Base-by-base conservation (phyloP, 495 filamentous ascomycete species). In the Aspergillus sclerotioniger region DNA sequence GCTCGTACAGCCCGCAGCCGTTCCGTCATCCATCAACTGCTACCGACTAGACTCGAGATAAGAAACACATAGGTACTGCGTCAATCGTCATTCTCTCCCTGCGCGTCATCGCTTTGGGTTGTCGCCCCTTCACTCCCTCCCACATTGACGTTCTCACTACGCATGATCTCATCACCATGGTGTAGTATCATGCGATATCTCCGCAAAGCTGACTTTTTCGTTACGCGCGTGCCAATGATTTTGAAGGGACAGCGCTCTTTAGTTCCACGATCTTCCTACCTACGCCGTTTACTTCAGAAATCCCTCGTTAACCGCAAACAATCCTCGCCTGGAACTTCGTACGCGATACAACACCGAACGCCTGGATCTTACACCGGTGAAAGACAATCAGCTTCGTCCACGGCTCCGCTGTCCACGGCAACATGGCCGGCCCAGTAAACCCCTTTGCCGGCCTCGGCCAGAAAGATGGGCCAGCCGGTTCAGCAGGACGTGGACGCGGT, bases 381-480 rank as follows among this genome's bases (percentile, higher is more conserved):
- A 39, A 59, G 56, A 45, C 43, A 44, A 25, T 56, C 29, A 57
- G 57, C 57, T 48, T 47, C 51, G 47, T 58, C 58, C 56, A 57
- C 61, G 55, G 28, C 50, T 43, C 65, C 64, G 71, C 69, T 67
- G 51, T 49, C 58, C 64, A 62, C 67, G 71, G 62, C 63, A 74
- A 63, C 56, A 77, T 77, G 75, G 67, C 73, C 57, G 67, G 63
- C 54, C 67, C 73, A 48, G 61, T 72, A 33, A 72, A 68, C 58
- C 67, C 71, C 29, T 76, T 72, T 59, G 59, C 58, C 55, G 69
- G 54, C 52, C 60, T 69, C 32, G 59, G 64, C 57, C 70, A 72
- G 56, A 67, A 60, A 60, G 66, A 66, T 62, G 71, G 64, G 41
- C 46, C 62, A 35, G 49, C 66, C 49, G 60, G 57, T 51, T 57